phyloP scores from a whole-genome alignment of 2,329 filamentous ascomycete genomes.

The Neonectria faginata region DNA sequence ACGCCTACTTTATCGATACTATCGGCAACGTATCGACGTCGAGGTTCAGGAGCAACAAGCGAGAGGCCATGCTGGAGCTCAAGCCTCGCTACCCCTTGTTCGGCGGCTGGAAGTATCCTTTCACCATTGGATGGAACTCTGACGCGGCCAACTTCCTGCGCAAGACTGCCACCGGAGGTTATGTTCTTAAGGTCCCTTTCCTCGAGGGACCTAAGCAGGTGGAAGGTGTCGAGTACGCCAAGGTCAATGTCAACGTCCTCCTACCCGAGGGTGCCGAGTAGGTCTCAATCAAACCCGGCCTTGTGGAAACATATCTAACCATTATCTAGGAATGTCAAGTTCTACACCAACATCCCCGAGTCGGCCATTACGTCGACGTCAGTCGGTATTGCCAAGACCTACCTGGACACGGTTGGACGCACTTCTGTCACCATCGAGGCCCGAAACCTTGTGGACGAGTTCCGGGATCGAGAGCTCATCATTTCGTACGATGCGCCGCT shows the following conservation, averaged over 20 bases:
- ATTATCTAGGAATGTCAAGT: constrained; percentile 79
- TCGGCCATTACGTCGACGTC: constrained; percentile 69
- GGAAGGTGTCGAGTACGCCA: constrained; percentile 88
- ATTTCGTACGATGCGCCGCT: constrained; percentile 90
- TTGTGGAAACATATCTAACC: constrained; percentile 42
- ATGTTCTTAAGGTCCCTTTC: constrained; percentile 90
- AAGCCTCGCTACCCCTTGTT: constrained; percentile 97
- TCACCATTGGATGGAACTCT: constrained; percentile 95
- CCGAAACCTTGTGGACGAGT: constrained; percentile 89
- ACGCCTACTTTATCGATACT: constrained; percentile 94
- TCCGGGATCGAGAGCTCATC: constrained; percentile 83
- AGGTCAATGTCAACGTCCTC: constrained; percentile 82
- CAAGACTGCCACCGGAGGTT: constrained; percentile 73
- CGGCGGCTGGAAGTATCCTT: constrained; percentile 98
- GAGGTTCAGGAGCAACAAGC: constrained; percentile 80
- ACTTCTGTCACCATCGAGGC: constrained; percentile 84
- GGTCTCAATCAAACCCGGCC: constrained; percentile 50
- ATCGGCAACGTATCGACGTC: constrained; percentile 98
- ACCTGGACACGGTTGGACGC: constrained; percentile 92
- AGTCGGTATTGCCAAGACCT: constrained; percentile 81
- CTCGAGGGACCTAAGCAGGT: constrained; percentile 88
- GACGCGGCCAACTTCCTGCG: constrained; percentile 83
- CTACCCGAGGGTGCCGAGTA: constrained; percentile 91
- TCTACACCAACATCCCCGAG: constrained; percentile 76
- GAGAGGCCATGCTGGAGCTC: constrained; percentile 86